Evolutionary conservation across 2,329 filamentous ascomycete genomes (phyloP), one percentile per base, ranked within the genome.

Genomic region (Aureobasidium sp.): DNA sequence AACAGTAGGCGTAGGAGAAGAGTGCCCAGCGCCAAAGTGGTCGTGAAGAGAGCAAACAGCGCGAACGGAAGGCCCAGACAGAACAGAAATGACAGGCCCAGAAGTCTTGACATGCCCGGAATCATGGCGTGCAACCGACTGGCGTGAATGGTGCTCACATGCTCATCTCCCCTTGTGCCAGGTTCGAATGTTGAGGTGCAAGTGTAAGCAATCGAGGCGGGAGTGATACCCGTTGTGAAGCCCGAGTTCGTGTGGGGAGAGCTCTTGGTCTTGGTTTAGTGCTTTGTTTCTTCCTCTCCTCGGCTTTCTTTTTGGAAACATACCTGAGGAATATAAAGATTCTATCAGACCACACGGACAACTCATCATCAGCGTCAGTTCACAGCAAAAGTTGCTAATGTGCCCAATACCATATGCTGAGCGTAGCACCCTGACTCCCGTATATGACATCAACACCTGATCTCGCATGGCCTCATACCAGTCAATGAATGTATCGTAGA

Each of bases 1-100:
- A 76, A 67, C 2, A 71, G 70, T 37, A 75, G 72, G 59, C 75
- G 74, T 22, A 76, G 65, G 24, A 73, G 67, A 17, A 78, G 71
- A 31, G 75, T 68, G 45, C 68, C 68, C 56, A 77, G 50, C 42
- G 75, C 74, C 61, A 76, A 65, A 35, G 70, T 67, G 14, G 75
- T 77, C 22, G 75, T 77, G 44, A 75, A 52, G 60, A 68, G 59
- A 19, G 74, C 74, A 62, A 76, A 71, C 63, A 73, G 54, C 54
- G 72, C 70, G 48, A 77, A 69, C 24, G 75, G 75, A 31, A 77
- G 45, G 4, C 57, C 57, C 35, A 60, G 57, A 31, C 57, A 60
- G 57, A 60, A 31, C 7, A 60, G 35, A n/a, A 60, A 52, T 1
- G 35, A 33, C 27, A 60, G 45, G 37, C 57, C 37, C n/a, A 60